Base-by-base conservation (phyloP, 495 filamentous ascomycete genomes). In the Aspergillus funiculosus region DNA sequence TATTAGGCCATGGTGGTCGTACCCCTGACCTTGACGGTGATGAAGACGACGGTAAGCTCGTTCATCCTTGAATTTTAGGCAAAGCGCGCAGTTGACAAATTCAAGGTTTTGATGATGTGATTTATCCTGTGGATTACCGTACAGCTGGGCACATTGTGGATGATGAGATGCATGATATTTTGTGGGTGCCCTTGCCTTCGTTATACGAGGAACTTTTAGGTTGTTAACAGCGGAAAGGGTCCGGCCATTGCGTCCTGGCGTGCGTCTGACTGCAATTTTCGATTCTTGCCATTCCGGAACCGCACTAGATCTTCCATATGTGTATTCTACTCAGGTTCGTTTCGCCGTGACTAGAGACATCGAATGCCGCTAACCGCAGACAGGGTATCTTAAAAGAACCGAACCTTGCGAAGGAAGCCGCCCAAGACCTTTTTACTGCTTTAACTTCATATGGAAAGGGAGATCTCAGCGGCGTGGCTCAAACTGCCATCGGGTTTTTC, bases 221-320 rank as follows among this genome's bases (percentile, higher is more conserved):
- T 51, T 26, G 38, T 21, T 41, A 29, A 48, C 38, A 15, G 2
- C 24, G 22, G 6, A 19, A 13, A 64, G 61, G 52, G 92, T 98
- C 39, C 70, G 70, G 27, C 83, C 87, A 4, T 72, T 98, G n/a
- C 77, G 75, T 43, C 74, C 86, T 2, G 92, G 92, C 46, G 92
- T 95, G 5, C 83, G 92, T 20, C 68, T 98, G 39, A 98, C 92
- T 1, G 94, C 92, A 25, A 95, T 98, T 61, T 98, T 95, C 69
- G 92, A 98, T 70, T 95, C 90, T 9, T 98, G 92, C 67, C 92
- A 98, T 67, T 95, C 90, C 9, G 92, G 92, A 48, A 94, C 92
- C 1, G 92, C 90, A 4, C 77, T 98, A 51, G 92, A 98, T 58
- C 80, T 98, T 25, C 92, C 92, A 27, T 98, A 96, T 66, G 86